These are phyloP conservation scores for Chrysopogon serrulatus DNA, from an alignment of 176 grass and related monocot genomes.

Conservation along the genomic window DNA sequence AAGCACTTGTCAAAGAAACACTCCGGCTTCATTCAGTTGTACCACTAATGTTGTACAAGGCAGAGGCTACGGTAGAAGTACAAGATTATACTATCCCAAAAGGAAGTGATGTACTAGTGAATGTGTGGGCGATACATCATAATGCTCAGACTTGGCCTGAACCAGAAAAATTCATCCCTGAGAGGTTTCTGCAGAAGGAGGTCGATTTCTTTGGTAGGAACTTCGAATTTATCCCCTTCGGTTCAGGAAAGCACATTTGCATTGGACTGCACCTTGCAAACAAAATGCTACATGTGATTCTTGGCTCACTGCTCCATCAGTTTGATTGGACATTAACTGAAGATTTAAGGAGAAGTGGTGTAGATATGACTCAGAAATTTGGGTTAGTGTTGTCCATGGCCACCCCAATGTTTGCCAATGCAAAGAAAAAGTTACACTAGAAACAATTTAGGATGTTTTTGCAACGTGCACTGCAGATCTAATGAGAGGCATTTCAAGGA, in stretches of 20 bases:
- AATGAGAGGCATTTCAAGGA: no score
- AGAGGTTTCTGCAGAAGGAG: conserved; percentile 32
- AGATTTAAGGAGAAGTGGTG: neutral
- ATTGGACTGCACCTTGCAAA: conserved; percentile 26
- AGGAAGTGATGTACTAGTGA: conserved; percentile 13
- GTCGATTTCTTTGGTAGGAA: conserved; percentile 14
- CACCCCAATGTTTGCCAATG: neutral
- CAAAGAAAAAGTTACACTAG: neutral
- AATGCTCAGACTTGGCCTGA: conserved; percentile 7
- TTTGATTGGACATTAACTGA: conserved; percentile 26
- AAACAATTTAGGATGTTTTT: neutral
- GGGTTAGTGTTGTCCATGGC: conserved; percentile 35
- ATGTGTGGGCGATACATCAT: conserved; percentile 38
- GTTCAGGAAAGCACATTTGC: conserved; percentile 37
- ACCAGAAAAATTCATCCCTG: conserved; percentile 23
- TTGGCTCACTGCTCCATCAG: conserved; percentile 33
- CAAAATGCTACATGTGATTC: conserved; percentile 37
- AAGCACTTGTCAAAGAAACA: conserved; percentile 24
- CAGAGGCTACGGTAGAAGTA: neutral
- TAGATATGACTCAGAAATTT: conserved; percentile 39
- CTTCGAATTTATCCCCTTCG: conserved; percentile 37
- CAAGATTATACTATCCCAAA: conserved; percentile 13
- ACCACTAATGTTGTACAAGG: neutral
- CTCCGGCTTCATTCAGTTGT: neutral
- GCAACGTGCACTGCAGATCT: no score